Evolutionary conservation across 805 yeast species (phyloP).

Genomic region (Metschnikowia proteae): DNA sequence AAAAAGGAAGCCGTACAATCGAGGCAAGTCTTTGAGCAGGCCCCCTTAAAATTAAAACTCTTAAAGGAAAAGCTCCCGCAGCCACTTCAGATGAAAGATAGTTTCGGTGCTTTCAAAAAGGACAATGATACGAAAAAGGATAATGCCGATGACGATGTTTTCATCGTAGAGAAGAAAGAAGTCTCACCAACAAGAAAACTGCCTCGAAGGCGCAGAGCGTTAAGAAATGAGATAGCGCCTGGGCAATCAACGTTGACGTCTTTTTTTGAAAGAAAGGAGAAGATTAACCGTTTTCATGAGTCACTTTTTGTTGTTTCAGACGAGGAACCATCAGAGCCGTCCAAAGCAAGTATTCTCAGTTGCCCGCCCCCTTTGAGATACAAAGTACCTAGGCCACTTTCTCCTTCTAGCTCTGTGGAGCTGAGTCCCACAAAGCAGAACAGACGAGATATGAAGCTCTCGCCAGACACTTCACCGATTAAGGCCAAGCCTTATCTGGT

Average conservation of each 20-base stretch:
- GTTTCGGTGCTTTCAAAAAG: no score
- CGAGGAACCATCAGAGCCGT: conserved; percentile 10
- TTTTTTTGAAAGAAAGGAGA: conserved; percentile 11
- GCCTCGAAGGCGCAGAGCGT: conserved; percentile 7
- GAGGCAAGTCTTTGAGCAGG: background rate
- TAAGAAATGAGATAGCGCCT: conserved; percentile 10
- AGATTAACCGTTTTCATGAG: conserved; percentile 5
- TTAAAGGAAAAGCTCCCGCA: background rate
- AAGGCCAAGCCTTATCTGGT: background rate
- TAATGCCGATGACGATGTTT: background rate
- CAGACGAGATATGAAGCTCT: conserved; percentile 7
- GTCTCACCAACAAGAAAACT: conserved; percentile 3
- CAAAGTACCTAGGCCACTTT: conserved; percentile 1
- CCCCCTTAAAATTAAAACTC: background rate
- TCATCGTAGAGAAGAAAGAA: background rate
- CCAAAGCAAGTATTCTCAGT: background rate
- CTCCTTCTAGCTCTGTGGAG: conserved; percentile 9
- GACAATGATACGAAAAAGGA: background rate
- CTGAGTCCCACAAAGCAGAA: conserved; percentile 17
- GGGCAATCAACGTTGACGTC: conserved; percentile 20
- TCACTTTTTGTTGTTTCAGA: conserved; percentile 12
- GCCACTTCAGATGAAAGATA: background rate
- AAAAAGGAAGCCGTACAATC: background rate
- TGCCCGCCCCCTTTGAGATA: background rate
- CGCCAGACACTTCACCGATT: conserved; percentile 12